phyloP scores from a whole-genome alignment of 2,329 filamentous ascomycete species.

The Colletotrichum graminicola region DNA sequence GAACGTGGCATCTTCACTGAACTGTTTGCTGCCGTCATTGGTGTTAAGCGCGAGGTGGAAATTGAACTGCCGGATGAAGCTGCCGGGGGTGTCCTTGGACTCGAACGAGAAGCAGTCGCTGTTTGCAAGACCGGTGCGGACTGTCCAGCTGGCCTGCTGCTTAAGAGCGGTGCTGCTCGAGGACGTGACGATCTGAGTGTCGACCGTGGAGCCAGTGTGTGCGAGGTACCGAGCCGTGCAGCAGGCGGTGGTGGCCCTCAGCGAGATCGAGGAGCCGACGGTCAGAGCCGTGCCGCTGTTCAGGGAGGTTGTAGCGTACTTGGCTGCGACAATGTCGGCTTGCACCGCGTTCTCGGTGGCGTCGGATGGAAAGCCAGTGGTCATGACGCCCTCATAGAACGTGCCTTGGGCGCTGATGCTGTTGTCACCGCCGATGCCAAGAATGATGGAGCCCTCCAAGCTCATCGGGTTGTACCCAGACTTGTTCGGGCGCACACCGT shows the following conservation, averaged over 20 bases:
- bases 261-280: constrained; percentile 63
- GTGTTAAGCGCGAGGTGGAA: constrained; percentile 64
- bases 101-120: constrained; percentile 72
- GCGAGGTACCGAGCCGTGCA: constrained; percentile 67
- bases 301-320: constrained; percentile 63
- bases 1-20: constrained; percentile 73
- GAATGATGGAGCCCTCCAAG: constrained; percentile 74
- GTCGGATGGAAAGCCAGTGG: constrained; percentile 70
- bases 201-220: constrained; percentile 63
- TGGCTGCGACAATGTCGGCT: constrained; percentile 70
- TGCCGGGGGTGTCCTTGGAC: constrained; percentile 68
- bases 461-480: constrained; percentile 72
- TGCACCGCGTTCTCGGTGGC: constrained; percentile 69
- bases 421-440: constrained; percentile 80
- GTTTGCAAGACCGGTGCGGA: constrained; percentile 67
- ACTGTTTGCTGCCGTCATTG: constrained; percentile 67
- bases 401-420: constrained; percentile 70
- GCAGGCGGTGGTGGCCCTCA: constrained; percentile 67
- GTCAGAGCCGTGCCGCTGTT: constrained; percentile 61
- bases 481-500: constrained; percentile 63
- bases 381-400: constrained; percentile 76
- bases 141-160: constrained; percentile 65
- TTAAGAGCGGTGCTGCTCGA: constrained; percentile 63
- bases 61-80: constrained; percentile 68
- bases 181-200: constrained; percentile 67